Conservation (phyloP, 495 filamentous ascomycete genomes). For the Lophiotrema nucula region DNA sequence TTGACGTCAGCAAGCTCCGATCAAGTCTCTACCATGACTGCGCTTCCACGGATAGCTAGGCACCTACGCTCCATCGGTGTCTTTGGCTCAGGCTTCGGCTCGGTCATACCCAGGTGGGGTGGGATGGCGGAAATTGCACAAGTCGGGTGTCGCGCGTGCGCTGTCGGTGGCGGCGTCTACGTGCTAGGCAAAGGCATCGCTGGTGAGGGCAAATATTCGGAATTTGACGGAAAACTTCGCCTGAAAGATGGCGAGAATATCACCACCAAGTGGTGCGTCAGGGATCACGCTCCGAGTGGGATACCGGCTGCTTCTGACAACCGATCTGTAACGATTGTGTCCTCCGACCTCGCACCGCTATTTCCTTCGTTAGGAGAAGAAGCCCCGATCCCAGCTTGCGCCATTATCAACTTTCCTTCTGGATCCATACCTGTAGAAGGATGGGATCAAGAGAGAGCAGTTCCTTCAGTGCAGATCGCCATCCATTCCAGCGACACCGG, state of each 20-base stretch:
- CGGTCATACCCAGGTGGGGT: constrained; percentile 87
- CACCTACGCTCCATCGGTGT: constrained; percentile 85
- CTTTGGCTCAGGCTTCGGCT: constrained; percentile 82
- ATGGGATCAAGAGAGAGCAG: constrained; percentile 28
- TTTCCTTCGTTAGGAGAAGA: constrained; percentile 75
- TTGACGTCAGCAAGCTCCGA: constrained; percentile 60
- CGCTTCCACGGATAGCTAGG: constrained; percentile 66
- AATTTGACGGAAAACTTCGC: constrained; percentile 42
- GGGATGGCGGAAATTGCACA: constrained; percentile 89
- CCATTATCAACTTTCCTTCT: constrained; percentile 68
- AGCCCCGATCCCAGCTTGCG: constrained; percentile 68
- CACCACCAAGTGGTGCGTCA: constrained; percentile 57
- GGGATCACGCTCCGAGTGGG: constrained; percentile 32
- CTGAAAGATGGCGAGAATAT: constrained; percentile 63
- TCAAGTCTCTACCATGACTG: constrained; percentile 61
- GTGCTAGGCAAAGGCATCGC: constrained; percentile 64
- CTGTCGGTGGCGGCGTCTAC: constrained; percentile 89
- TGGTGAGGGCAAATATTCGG: neutral
- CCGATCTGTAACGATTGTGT: constrained; percentile 62
- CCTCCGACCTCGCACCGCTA: constrained; percentile 61
- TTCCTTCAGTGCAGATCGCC: constrained; percentile 67
- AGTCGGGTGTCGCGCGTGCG: constrained; percentile 85
- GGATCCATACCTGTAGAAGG: constrained; percentile 41
- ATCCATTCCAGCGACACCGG: constrained; percentile 83
- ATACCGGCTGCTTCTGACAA: constrained; percentile 14